Evolutionary conservation across 2,329 filamentous ascomycete genomes (phyloP).

Genomic region (Talaromyces sp.): DNA sequence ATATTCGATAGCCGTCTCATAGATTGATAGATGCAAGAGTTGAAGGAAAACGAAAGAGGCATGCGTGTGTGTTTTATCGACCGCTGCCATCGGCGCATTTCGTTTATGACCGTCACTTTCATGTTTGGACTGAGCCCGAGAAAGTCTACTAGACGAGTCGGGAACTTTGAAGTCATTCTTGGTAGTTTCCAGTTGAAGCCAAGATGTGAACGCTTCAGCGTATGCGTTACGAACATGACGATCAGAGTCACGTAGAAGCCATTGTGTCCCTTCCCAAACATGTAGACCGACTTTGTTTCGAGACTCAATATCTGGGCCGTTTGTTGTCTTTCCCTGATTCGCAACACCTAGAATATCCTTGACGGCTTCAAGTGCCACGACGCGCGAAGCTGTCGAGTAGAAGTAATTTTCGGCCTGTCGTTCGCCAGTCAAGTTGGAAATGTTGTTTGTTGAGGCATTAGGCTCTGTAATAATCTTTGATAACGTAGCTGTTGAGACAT

Average conservation of each 20-base stretch:
- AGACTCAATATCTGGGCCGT: conserved; percentile 60
- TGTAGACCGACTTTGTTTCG: conserved; percentile 73
- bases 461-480: conserved; percentile 51
- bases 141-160: conserved; percentile 52
- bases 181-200: conserved; percentile 78
- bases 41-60: conserved; percentile 70
- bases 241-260: conserved; percentile 78
- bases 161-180: conserved; percentile 62
- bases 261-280: conserved; percentile 95
- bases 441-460: conserved; percentile 41
- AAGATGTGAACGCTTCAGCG: conserved; percentile 75
- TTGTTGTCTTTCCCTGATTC: conserved; percentile 61
- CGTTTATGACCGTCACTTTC: conserved; percentile 46
- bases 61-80: conserved; percentile 55
- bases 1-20: conserved; percentile 77
- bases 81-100: conserved; percentile 65
- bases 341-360: conserved; percentile 80
- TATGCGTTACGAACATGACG: conserved; percentile 79
- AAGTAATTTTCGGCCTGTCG: conserved; percentile 57
- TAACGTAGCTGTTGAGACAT: conserved; percentile 40
- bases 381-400: conserved; percentile 59
- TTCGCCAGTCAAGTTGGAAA: conserved; percentile 51
- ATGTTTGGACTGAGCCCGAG: conserved; percentile 43
- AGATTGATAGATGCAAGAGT: conserved; percentile 80
- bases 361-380: conserved; percentile 70